Evolutionary conservation across 2,329 filamentous ascomycete genomes (phyloP), one percentile per base, ranked within the genome.

Genomic region (Neonectria punicea): DNA sequence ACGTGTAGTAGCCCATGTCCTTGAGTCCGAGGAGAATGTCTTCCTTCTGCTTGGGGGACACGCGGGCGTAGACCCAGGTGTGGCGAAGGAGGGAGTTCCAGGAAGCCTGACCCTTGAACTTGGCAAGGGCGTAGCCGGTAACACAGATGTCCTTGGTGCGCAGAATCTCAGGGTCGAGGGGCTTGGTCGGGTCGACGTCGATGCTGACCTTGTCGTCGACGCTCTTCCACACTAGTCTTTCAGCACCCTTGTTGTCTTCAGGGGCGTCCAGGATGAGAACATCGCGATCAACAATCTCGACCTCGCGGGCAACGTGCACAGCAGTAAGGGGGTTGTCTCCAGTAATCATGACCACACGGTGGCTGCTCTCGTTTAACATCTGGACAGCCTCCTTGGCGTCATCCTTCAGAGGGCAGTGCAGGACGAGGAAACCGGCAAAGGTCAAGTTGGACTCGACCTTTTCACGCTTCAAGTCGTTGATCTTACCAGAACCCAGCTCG

Each of bases 291-390:
- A 99, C 94, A 78, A 99, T 99, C 79, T 99, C 96, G 28, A 99
- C 96, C 78, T 98, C 91, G 67, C 92, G 90, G 16, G 96, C 96
- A 61, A 99, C 96, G 77, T 99, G 95, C 11, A 97, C 93, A 70
- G 96, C 96, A 44, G 96, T 99, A 57, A 99, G 86, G 13, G 96
- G 95, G 79, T 99, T 99, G 80, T 99, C 96, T 77, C 96, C 96
- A 65, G 96, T 99, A 71, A 99, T 99, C 96, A 99, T 99, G 73
- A 99, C 92, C 51, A 97, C 94, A 73, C 96, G 93, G 80, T 99
- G 96, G 81, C 94, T 98, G 81, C 95, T 98, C 84, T 99, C 96
- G 77, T 98, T 99, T 73, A 99, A 87, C 93, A 98, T 98, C 70
- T 92, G 93, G 44, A 99, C 93, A 43, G 96, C 90, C 78, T 96